A percentile compares a stretch with the other conserved stretches of the same genome.
These are phyloP conservation scores for Beauveria brongniartii DNA, from an alignment of 2,329 filamentous ascomycete species.

Conservation along the genomic window DNA sequence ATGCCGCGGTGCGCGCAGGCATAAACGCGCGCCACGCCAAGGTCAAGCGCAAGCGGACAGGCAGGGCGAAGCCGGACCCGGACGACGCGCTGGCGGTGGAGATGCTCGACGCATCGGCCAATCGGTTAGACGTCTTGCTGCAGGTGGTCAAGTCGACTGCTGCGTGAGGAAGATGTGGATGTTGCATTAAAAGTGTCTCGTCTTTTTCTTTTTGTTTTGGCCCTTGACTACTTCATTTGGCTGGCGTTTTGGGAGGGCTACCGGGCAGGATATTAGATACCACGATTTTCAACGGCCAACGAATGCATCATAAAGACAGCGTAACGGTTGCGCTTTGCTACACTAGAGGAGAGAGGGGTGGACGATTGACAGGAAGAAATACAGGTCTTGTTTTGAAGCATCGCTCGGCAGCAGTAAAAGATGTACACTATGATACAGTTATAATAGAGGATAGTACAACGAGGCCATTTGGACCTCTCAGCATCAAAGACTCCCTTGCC, in stretches of 20 bases:
- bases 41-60: constrained; percentile 32
- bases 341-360: not conserved
- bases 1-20: constrained; percentile 35
- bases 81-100: constrained; percentile 34
- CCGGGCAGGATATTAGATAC: not conserved
- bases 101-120: constrained; percentile 35
- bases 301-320: not conserved
- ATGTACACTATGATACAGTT: constrained; percentile 6
- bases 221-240: not conserved
- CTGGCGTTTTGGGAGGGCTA: not conserved
- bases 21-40: constrained; percentile 42
- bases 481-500: not conserved
- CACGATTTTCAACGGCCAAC: not conserved
- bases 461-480: not conserved
- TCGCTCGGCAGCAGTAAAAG: not conserved
- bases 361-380: not conserved
- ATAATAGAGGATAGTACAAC: constrained; percentile 1
- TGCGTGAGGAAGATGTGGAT: constrained; percentile 14
- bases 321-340: not conserved
- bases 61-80: constrained; percentile 24
- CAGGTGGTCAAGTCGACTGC: constrained; percentile 23
- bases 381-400: not conserved
- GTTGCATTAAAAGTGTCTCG: not conserved
- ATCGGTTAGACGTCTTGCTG: constrained; percentile 34
- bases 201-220: not conserved